Percentiles rank a stretch among this genome's conserved stretches.
phyloP scores from a whole-genome alignment of 208 protist genomes.

The Leishmania gerbilli region DNA sequence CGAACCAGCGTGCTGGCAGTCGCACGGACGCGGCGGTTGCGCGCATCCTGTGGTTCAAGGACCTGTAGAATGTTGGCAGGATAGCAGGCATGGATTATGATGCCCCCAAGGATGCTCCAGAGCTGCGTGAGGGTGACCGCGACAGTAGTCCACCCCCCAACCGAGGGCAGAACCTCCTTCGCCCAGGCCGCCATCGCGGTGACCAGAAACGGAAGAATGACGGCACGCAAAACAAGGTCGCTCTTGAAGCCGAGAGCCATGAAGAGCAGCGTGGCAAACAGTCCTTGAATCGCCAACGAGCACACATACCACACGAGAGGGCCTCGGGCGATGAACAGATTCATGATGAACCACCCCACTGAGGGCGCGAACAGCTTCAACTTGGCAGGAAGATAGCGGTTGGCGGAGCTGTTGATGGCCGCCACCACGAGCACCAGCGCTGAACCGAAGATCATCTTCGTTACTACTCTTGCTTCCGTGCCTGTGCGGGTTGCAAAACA shows the following conservation, averaged over 20 bases:
- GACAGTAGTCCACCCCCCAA: constrained; percentile 1
- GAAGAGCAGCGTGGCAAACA: constrained; percentile 28
- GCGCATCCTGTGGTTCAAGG: constrained; percentile 39
- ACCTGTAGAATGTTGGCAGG: constrained; percentile 56
- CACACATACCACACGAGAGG: constrained; percentile 19
- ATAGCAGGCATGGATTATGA: constrained; percentile 61
- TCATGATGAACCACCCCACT: constrained; percentile 41
- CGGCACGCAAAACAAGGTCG: constrained; percentile 15
- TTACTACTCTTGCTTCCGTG: not conserved
- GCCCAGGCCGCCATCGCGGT: constrained; percentile 17
- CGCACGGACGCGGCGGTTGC: constrained; percentile 28
- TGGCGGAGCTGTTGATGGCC: constrained; percentile 17
- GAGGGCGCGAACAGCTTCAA: constrained; percentile 26
- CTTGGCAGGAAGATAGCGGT: constrained; percentile 21
- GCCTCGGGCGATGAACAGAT: constrained; percentile 29
- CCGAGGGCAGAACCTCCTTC: constrained; percentile 17
- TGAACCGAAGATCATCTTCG: constrained; percentile 9
- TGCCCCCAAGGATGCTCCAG: constrained; percentile 42
- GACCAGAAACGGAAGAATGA: constrained; percentile 27
- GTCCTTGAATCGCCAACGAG: constrained; percentile 29
- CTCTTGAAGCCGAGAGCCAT: constrained; percentile 24
- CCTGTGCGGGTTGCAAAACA: not conserved
- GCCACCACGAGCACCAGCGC: constrained; percentile 10
- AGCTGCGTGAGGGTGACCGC: constrained; percentile 38
- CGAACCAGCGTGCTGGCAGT: constrained; percentile 14